phyloP scores from a whole-genome alignment of 2,329 filamentous ascomycete genomes.

The Ciborinia camelliae region DNA sequence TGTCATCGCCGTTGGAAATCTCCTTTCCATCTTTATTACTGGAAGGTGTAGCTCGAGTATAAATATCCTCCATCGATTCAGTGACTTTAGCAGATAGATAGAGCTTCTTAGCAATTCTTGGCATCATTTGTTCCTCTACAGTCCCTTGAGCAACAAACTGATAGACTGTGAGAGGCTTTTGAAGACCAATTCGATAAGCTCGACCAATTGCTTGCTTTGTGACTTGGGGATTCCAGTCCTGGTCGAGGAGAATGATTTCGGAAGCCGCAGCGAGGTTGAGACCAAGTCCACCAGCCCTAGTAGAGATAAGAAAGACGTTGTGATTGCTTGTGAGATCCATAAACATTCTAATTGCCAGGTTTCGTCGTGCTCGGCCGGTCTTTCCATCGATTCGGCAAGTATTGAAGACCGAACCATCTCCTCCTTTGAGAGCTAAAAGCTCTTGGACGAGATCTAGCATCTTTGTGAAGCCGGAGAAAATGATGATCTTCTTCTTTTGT shows the following conservation, averaged over 20 bases:
- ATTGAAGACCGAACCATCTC: conserved; percentile 62
- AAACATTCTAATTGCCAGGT: conserved; percentile 90
- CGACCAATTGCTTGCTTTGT: conserved; percentile 92
- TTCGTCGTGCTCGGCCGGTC: conserved; percentile 77
- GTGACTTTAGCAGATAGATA: conserved; percentile 60
- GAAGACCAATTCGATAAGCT: conserved; percentile 93
- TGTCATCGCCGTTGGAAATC: conserved; percentile 33
- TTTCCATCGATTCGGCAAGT: conserved; percentile 81
- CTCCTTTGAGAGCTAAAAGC: conserved; percentile 55
- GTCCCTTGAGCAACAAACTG: conserved; percentile 85
- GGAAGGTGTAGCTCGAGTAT: conserved; percentile 38
- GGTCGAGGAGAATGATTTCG: conserved; percentile 95
- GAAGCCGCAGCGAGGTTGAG: conserved; percentile 97
- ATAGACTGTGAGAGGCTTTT: conserved; percentile 91
- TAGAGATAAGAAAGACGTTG: conserved; percentile 90
- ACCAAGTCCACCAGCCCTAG: conserved; percentile 88
- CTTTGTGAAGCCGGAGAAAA: conserved; percentile 92
- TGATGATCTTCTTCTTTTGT: conserved; percentile 72
- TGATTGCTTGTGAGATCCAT: conserved; percentile 77
- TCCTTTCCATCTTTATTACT: conserved; percentile 35
- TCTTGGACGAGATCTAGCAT: conserved; percentile 90
- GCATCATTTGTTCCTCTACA: conserved; percentile 82
- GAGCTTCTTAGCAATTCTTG: conserved; percentile 50
- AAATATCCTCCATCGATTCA: conserved; percentile 54
- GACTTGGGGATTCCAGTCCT: conserved; percentile 97